A percentile compares a stretch with the other conserved stretches of the same genome.
Conservation (phyloP, 805 yeast genomes). For the Saturnispora dispora region DNA sequence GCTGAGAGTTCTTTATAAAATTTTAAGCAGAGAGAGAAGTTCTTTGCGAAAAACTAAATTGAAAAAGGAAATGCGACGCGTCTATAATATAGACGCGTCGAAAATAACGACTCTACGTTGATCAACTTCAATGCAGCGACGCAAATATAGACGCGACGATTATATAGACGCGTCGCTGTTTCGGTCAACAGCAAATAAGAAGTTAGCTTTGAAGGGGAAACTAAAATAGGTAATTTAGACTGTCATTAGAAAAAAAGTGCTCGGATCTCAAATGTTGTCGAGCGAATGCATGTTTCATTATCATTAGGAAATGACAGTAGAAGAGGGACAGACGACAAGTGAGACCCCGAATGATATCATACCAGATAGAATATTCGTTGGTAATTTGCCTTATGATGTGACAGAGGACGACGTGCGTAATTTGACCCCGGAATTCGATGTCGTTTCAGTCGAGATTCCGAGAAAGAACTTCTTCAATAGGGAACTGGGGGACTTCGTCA, state of each 20-base stretch:
- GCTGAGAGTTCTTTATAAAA: neutral
- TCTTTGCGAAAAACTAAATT: no score
- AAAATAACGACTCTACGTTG: no score
- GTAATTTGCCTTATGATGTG: slow-evolving; percentile 36
- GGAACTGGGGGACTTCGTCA: slow-evolving; percentile 17
- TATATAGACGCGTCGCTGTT: neutral
- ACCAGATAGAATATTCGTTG: slow-evolving; percentile 38
- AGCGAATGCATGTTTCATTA: neutral
- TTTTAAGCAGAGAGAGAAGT: neutral
- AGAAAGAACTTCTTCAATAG: slow-evolving; percentile 20
- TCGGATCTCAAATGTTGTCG: neutral
- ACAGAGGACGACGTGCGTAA: slow-evolving; percentile 37
- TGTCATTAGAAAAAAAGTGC: neutral
- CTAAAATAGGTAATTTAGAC: neutral
- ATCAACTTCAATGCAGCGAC: neutral
- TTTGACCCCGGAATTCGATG: slow-evolving; percentile 30
- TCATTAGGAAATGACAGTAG: slow-evolving; percentile 5
- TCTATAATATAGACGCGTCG: neutral
- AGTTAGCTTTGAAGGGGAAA: neutral
- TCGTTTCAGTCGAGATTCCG: slow-evolving; percentile 27
- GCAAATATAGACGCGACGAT: neutral
- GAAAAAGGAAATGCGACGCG: neutral
- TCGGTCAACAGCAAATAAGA: neutral
- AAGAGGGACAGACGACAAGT: slow-evolving; percentile 1
- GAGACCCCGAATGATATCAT: slow-evolving; percentile 19